A percentile compares a stretch with the other conserved stretches of the same genome.
These are phyloP conservation scores for Pythium rishiriense DNA, from an alignment of 352 stramenopile species.

Conservation along the genomic window DNA sequence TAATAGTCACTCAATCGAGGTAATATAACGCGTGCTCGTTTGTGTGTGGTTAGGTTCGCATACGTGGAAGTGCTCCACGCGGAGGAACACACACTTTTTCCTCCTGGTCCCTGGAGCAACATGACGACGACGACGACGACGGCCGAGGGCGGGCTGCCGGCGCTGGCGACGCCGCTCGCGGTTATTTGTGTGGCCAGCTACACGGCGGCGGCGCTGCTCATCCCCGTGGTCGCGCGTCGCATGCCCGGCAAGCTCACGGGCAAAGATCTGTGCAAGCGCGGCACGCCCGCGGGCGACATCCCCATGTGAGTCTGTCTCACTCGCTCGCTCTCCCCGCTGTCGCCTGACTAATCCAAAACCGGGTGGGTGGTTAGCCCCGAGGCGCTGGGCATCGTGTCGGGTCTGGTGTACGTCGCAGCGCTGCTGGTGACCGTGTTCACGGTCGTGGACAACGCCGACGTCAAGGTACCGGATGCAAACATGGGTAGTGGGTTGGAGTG, in stretches of 20 bases:
- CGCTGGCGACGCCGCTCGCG: slow-evolving; percentile 50
- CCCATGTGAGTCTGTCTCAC: slow-evolving; percentile 60
- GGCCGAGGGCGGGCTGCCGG: slow-evolving; percentile 38
- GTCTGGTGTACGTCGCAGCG: slow-evolving; percentile 78
- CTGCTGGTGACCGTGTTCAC: slow-evolving; percentile 72
- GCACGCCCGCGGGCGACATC: slow-evolving; percentile 83
- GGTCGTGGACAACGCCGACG: slow-evolving; percentile 62
- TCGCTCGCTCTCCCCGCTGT: neutral
- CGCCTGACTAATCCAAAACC: too few species aligned
- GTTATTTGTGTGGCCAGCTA: slow-evolving; percentile 63
- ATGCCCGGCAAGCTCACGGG: slow-evolving; percentile 87
- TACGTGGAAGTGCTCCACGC: slow-evolving; percentile 25
- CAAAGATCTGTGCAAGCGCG: slow-evolving; percentile 93
- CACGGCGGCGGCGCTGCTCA: slow-evolving; percentile 55
- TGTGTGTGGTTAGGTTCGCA: slow-evolving; percentile 27
- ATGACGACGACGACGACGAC: slow-evolving; percentile 11
- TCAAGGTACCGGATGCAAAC: slow-evolving; percentile 36
- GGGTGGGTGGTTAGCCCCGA: too few species aligned
- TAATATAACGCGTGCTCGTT: too few species aligned
- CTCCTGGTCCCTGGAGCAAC: neutral
- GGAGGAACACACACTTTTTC: neutral
- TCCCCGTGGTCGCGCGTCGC: slow-evolving; percentile 51
- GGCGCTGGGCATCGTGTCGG: slow-evolving; percentile 85
- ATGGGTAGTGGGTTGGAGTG: neutral
- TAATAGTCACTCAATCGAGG: too few species aligned